Evolutionary conservation across 352 stramenopile species (phyloP), one percentile per base, ranked within the genome.

Genomic region (Phytophthora megakarya): DNA sequence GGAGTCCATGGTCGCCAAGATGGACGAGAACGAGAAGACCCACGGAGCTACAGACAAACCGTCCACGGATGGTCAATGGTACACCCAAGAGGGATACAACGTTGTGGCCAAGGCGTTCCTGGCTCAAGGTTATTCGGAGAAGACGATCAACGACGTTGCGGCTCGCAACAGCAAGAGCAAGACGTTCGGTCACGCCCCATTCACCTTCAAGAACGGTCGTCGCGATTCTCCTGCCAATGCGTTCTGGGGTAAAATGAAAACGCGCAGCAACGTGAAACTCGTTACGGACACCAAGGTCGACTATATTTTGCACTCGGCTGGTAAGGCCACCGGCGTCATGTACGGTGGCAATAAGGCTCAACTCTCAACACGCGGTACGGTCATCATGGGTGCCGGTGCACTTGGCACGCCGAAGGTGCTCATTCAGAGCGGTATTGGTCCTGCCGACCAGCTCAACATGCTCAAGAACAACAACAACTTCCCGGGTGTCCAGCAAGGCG

Each of bases 401-500:
- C 47, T 92, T 18, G 65, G 76, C 45, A 91, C 88, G 9, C 89
- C 90, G 15, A 91, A 96, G 64, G 71, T 97, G 18, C 75, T 97
- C 3, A 84, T 94, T 44, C 74, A 89, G 44, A 89, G 70, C 59
- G 88, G 86, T 30, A 84, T 97, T 39, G 88, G 87, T n/a, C 81
- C 81, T 16, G 32, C 50, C 15, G 67, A 81, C 26, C 78, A 92
- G 53, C 71, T 96, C 15, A 67, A 60, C 13, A 52, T 80, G 69
- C 71, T 88, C 7, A 71, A 73, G 38, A 38, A 59, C 3, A 74
- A 61, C 33, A 60, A 6, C 43, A 71, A 73, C n/a, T 90, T 90
- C 62, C 77, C 77, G 13, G 80, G 80, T 52, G 47, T 86, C 25
- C 52, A 56, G 7, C 51, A 72, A 37, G 53, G 47, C 15, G 60